Evolutionary conservation across 2,329 filamentous ascomycete species (phyloP), one percentile per base, ranked within the genome.

Genomic region (Fusarium tjaetaba): DNA sequence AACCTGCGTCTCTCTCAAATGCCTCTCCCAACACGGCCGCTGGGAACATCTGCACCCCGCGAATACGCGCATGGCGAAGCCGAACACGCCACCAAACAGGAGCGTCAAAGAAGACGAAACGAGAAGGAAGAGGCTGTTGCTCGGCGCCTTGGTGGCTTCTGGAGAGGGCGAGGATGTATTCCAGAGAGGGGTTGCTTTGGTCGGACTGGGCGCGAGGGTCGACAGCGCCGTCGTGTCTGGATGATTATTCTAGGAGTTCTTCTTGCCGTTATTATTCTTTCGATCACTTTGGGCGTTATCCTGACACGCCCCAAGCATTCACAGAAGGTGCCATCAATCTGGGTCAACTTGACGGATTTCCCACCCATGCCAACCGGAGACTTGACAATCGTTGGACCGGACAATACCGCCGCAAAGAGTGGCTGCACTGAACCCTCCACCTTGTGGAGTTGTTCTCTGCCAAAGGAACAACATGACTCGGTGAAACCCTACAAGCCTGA

Each of bases 281-380:
- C 87, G 22, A 81, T 92, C 28, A 84, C 89, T 4, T 83, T 94
- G 16, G 88, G 87, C 0, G 86, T 90, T 18, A 86, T 89, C 3
- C 82, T 94, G 48, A 81, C 76, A n/a, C 76, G 78, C 30, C 73
- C 72, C 18, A 75, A 78, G 24, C 39, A 65, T n/a, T 48, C 73
- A 15, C 46, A 73, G n/a, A 74, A 76, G 56, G 58, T 73, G 14
- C 82, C 82, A n/a, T 86, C 85, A 2, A 85, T 86, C 58, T 98
- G 94, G 92, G 86, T 97, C 64, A 97, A 97, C 79, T 81, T 97
- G 70, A 97, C 95, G 2, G 91, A 91, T 57, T 97, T 94, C 75
- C 95, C 95, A 24, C 92, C 95, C 0, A 94, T 98, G 78, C 94
- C 94, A 4, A 96, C 93, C 0, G 96, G 95, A 0, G 88, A 96